Evolutionary conservation across 1,284 basidiomycete genomes (phyloP), one percentile per base, ranked within the genome.

Genomic region (Cryptococcus floricola): DNA sequence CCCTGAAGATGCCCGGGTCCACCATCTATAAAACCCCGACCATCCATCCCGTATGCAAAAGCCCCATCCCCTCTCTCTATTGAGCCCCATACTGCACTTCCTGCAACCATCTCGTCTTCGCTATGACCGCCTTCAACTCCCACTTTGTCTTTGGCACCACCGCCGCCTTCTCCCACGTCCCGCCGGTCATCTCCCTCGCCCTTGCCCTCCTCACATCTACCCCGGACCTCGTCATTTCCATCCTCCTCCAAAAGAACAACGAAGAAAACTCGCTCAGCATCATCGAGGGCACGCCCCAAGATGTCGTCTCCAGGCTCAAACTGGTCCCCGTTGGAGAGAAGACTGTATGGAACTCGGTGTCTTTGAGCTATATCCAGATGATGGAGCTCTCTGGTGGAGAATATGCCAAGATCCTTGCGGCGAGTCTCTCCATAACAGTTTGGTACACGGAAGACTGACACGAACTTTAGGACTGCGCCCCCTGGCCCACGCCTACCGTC

Each of bases 141-240:
- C 57, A 59, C 45, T 59, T 55, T 42, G 54, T 59, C 25, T 48
- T 59, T 37, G 57, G 49, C 12, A 59, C 57, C 12, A 56, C 53
- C 23, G 28, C 54, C 23, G 42, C 57, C 41, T 59, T 48, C 47
- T 59, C 57, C n/a, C 57, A 59, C 23, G 44, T 48, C 19, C 51
- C 45, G 6, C 50, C 57, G 1, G 38, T 59, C 19, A 55, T 59
- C 37, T 39, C 50, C 37, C 46, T 59, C 38, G 39, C 46, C 37
- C 18, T 59, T 3, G 34, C 57, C 13, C 42, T 59, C 16, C 27
- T 59, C 3, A 49, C 19, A 10, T 19, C 28, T 19, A 52, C 57
- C 3, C 54, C 57, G 1, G 53, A 55, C 45, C 42, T 59, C 23
- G 34, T 37, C 31, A 49, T 59, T 39, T 59, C 57, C 8, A 44